These are phyloP conservation scores for Mucor velutinosus DNA, from an alignment of 371 early-diverging fungal genomes.

Conservation along the genomic window DNA sequence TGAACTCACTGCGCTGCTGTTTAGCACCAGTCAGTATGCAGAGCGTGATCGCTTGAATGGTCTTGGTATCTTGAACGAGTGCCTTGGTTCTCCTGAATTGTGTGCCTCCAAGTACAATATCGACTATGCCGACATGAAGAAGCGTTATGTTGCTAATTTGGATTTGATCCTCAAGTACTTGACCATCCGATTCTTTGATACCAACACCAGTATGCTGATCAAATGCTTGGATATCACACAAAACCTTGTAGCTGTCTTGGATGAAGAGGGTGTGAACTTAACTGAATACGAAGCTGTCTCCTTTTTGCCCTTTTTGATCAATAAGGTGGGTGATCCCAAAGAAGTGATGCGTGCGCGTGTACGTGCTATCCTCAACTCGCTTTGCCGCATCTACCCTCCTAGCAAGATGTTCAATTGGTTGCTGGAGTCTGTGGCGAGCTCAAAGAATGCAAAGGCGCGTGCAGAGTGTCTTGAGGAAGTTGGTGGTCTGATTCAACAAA, in stretches of 20 bases:
- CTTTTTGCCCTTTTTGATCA: conserved; percentile 79
- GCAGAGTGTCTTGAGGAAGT: conserved; percentile 87
- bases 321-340: conserved; percentile 82
- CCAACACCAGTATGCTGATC: conserved; percentile 82
- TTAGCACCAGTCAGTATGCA: conserved; percentile 82
- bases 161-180: conserved; percentile 85
- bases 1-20: conserved; percentile 62
- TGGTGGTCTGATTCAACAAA: conserved; percentile 70
- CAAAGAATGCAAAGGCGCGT: conserved; percentile 82
- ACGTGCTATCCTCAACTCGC: conserved; percentile 62
- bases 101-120: conserved; percentile 52
- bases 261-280: conserved; percentile 60
- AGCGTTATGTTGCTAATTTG: conserved; percentile 63
- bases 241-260: conserved; percentile 64
- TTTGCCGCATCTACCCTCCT: conserved; percentile 78
- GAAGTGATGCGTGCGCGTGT: conserved; percentile 76
- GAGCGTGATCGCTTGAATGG: conserved; percentile 76
- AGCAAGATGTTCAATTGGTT: conserved; percentile 74
- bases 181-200: conserved; percentile 86
- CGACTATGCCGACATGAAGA: conserved; percentile 48
- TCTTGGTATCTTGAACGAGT: conserved; percentile 70
- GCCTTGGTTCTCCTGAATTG: conserved; percentile 46
- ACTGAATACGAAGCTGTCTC: conserved; percentile 81
- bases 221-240: conserved; percentile 82
- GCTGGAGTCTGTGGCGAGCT: conserved; percentile 68